Evolutionary conservation across 2,329 filamentous ascomycete genomes (phyloP).

Genomic region (Cytospora schulzeri): DNA sequence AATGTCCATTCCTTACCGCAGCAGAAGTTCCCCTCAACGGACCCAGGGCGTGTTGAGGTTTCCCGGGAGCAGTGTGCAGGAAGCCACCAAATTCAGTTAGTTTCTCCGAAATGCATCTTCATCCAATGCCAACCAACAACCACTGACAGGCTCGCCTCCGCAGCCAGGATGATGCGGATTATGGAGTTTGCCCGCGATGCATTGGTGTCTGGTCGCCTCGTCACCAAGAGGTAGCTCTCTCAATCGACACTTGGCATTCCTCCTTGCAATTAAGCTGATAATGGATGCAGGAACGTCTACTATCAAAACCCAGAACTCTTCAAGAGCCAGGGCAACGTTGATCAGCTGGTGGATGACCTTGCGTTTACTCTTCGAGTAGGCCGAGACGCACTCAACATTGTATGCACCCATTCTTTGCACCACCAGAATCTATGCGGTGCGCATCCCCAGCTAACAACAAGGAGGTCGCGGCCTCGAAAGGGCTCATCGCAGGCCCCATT

Average conservation of each 20-base stretch:
- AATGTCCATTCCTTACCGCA: constrained; percentile 51
- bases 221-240: constrained; percentile 64
- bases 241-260: neutral
- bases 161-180: constrained; percentile 60
- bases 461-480: constrained; percentile 74
- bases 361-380: constrained; percentile 68
- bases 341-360: constrained; percentile 73
- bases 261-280: neutral
- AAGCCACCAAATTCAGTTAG: constrained; percentile 56
- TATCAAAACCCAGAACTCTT: constrained; percentile 78
- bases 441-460: constrained; percentile 5
- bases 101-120: constrained; percentile 11
- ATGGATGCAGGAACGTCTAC: constrained; percentile 68
- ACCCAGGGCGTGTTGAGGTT: constrained; percentile 39
- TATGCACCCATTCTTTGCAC: constrained; percentile 40
- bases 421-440: neutral
- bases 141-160: neutral
- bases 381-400: constrained; percentile 70
- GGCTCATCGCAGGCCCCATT: constrained; percentile 65
- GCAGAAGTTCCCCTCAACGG: constrained; percentile 29
- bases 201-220: constrained; percentile 53
- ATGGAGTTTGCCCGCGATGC: constrained; percentile 63
- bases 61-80: constrained; percentile 49
- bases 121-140: neutral
- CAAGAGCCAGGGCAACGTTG: constrained; percentile 66